A percentile compares a stretch with the other conserved stretches of the same genome.
Conservation (phyloP, 1,139 yeast genomes). For the Lizanozyma gosingica region DNA sequence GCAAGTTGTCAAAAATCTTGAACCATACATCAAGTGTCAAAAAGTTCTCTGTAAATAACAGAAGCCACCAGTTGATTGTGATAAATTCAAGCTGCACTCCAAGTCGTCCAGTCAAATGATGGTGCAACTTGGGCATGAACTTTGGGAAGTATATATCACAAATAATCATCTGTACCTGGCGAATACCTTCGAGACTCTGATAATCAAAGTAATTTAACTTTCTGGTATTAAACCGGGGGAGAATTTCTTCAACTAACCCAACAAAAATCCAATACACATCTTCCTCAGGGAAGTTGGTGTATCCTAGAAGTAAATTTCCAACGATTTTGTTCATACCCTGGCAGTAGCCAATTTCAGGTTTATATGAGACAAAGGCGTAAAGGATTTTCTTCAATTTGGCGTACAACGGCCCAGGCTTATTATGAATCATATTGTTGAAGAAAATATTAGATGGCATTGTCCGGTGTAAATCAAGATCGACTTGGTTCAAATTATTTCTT, state of each 20-base stretch:
- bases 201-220: slow-evolving; percentile 20
- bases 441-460: slow-evolving; percentile 50
- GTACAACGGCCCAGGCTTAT: slow-evolving; percentile 48
- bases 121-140: slow-evolving; percentile 29
- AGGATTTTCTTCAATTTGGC: slow-evolving; percentile 39
- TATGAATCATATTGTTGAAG: slow-evolving; percentile 28
- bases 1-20: slow-evolving; percentile 42
- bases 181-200: slow-evolving; percentile 31
- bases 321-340: slow-evolving; percentile 60
- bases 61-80: slow-evolving; percentile 52
- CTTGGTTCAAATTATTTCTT: slow-evolving; percentile 37
- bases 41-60: slow-evolving; percentile 44
- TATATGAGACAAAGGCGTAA: slow-evolving; percentile 44
- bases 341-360: slow-evolving; percentile 46
- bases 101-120: slow-evolving; percentile 22
- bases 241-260: slow-evolving; percentile 41
- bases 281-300: slow-evolving; percentile 34
- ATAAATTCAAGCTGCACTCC: slow-evolving; percentile 43
- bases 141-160: slow-evolving; percentile 14
- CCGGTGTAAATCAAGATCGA: slow-evolving; percentile 45
- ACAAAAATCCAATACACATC: slow-evolving; percentile 53
- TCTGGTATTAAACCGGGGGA: slow-evolving; percentile 20
- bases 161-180: slow-evolving; percentile 29
- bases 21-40: slow-evolving; percentile 46
- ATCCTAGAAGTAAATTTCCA: slow-evolving; percentile 41